phyloP scores from a whole-genome alignment of 2,329 filamentous ascomycete species.

The Plectosphaerella sp. region DNA sequence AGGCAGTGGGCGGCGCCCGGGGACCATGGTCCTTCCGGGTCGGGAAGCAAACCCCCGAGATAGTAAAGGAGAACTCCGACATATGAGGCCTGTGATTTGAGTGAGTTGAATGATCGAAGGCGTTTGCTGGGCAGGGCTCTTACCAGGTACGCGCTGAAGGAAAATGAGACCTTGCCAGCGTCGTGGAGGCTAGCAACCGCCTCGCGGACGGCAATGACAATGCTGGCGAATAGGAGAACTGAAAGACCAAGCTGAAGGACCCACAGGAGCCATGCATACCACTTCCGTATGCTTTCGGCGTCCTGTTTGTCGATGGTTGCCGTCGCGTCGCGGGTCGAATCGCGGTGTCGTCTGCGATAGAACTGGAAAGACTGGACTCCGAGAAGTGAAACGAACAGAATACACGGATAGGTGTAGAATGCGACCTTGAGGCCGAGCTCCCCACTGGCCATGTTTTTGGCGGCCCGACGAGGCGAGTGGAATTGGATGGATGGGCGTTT shows the following conservation, averaged over 20 bases:
- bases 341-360: constrained; percentile 25
- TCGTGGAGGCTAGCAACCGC: constrained; percentile 23
- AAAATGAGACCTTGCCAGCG: constrained; percentile 23
- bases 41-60: constrained; percentile 34
- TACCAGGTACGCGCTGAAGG: constrained; percentile 36
- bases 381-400: constrained; percentile 30
- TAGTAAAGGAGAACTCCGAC: constrained; percentile 36
- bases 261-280: constrained; percentile 29
- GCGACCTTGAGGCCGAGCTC: constrained; percentile 29
- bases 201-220: constrained; percentile 24
- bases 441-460: constrained; percentile 23
- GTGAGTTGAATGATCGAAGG: constrained; percentile 2
- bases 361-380: constrained; percentile 30
- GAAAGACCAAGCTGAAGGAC: constrained; percentile 26
- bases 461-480: no score
- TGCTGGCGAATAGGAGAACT: constrained; percentile 26
- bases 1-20: constrained; percentile 28
- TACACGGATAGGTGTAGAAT: constrained; percentile 36
- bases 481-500: no score
- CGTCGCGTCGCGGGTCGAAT: constrained; percentile 17
- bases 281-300: constrained; percentile 18
- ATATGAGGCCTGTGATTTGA: constrained; percentile 26
- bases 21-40: constrained; percentile 39
- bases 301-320: constrained; percentile 21
- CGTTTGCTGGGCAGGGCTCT: neutral